These are phyloP conservation scores for Aspergillus calidoustus DNA, from an alignment of 2,329 filamentous ascomycete genomes.

Conservation along the genomic window DNA sequence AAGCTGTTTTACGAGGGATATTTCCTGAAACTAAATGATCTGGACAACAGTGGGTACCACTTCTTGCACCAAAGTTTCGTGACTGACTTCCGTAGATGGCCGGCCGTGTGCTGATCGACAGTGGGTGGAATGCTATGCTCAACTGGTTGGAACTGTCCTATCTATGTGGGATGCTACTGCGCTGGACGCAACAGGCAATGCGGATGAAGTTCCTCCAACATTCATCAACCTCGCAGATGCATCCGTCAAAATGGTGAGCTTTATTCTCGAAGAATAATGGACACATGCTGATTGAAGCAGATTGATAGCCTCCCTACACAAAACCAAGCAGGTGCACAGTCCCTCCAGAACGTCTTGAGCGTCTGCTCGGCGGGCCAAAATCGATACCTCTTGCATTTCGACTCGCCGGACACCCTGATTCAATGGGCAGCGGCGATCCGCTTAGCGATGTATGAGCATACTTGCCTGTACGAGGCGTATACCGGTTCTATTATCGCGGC, in stretches of 20 bases:
- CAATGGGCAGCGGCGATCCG: slow-evolving; percentile 97
- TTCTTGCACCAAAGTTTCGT: not conserved
- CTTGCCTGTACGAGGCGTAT: slow-evolving; percentile 92
- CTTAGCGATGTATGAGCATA: slow-evolving; percentile 91
- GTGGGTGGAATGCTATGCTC: slow-evolving; percentile 97
- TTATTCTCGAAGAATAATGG: not conserved
- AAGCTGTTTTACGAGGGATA: slow-evolving; percentile 98
- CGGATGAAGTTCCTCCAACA: slow-evolving; percentile 83
- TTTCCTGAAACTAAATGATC: slow-evolving; percentile 93
- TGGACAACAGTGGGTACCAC: slow-evolving; percentile 78
- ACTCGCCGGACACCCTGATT: slow-evolving; percentile 86
- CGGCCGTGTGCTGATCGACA: slow-evolving; percentile 81
- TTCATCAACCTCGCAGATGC: slow-evolving; percentile 98
- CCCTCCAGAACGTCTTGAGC: slow-evolving; percentile 91
- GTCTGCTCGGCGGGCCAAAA: slow-evolving; percentile 95
- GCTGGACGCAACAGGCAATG: slow-evolving; percentile 82
- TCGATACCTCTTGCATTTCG: slow-evolving; percentile 94
- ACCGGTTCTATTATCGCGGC: slow-evolving; percentile 94
- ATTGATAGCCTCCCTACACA: slow-evolving; percentile 89
- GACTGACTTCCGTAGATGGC: slow-evolving; percentile 65
- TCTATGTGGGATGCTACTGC: slow-evolving; percentile 95
- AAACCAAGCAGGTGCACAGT: slow-evolving; percentile 70
- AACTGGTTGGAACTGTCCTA: slow-evolving; percentile 91
- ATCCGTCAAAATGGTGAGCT: slow-evolving; percentile 90
- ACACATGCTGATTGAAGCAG: slow-evolving; percentile 49